Evolutionary conservation across 176 grass and related monocot species (phyloP).

Genomic region (Carex pumila): DNA sequence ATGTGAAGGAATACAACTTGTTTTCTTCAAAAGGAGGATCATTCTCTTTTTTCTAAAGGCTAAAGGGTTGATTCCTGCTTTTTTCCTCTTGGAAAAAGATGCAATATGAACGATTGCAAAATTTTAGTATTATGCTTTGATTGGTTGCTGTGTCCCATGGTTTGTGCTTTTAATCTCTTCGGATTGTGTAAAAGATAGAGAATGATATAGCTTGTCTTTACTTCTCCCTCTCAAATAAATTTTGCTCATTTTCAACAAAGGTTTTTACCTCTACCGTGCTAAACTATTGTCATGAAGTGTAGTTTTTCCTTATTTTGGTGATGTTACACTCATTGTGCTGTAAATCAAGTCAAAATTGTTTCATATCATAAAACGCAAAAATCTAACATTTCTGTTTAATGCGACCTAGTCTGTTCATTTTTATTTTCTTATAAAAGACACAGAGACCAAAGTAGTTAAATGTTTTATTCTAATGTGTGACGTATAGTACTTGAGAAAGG

Average conservation of each 20-base stretch:
- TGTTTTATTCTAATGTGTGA: not conserved
- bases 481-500: too few species aligned
- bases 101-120: constrained; percentile 15
- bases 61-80: not conserved
- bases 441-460: not conserved
- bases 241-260: constrained; percentile 7
- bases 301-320: not conserved
- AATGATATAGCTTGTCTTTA: constrained; percentile 43
- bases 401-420: not conserved
- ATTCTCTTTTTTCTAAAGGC: constrained; percentile 51
- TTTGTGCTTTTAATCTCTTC: not conserved
- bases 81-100: constrained; percentile 13
- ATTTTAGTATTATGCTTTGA: constrained; percentile 20
- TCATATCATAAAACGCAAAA: too few species aligned
- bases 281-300: not conserved
- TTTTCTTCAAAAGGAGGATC: constrained; percentile 48
- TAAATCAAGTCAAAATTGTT: not conserved
- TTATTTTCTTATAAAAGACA: not conserved
- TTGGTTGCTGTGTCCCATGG: constrained; percentile 35
- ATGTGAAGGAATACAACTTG: constrained; percentile 75
- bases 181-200: constrained; percentile 54
- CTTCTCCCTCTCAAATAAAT: constrained; percentile 10
- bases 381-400: not conserved
- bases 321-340: not conserved
- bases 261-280: not conserved